Evolutionary conservation across 768 basidiomycete species (phyloP).

Genomic region (Xerocomus brunneocitrinus): DNA sequence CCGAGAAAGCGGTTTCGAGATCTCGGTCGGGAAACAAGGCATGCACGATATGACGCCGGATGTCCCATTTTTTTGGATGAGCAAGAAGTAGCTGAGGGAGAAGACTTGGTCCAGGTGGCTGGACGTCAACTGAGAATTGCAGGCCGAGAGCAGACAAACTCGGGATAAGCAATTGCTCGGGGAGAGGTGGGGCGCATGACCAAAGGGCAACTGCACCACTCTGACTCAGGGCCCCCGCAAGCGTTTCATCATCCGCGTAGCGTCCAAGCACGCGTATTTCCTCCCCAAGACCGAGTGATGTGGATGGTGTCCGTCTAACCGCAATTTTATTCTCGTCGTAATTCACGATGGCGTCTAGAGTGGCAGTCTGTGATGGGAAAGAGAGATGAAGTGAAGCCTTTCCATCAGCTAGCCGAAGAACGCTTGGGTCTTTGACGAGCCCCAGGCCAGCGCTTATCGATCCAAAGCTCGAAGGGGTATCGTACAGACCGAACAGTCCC

Average conservation of each 20-base stretch:
- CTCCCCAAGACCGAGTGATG: constrained; percentile 17
- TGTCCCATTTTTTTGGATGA: constrained; percentile 21
- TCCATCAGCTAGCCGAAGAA: constrained; percentile 26
- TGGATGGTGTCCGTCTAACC: constrained; percentile 10
- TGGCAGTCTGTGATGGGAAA: constrained; percentile 19
- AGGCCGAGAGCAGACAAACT: constrained; percentile 28
- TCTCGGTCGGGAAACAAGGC: constrained; percentile 17
- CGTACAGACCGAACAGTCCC: constrained; percentile 30
- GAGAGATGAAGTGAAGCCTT: constrained; percentile 22
- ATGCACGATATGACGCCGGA: constrained; percentile 13
- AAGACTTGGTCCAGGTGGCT: background rate
- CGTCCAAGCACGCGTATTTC: constrained; percentile 14
- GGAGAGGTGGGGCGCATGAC: constrained; percentile 28
- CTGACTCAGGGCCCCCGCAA: constrained; percentile 24
- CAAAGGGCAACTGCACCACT: constrained; percentile 25
- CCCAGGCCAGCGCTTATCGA: constrained; percentile 29
- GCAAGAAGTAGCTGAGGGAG: constrained; percentile 30
- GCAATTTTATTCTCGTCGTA: background rate
- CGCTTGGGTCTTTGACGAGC: constrained; percentile 26
- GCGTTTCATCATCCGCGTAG: constrained; percentile 14
- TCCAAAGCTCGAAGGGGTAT: constrained; percentile 38
- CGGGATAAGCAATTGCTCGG: constrained; percentile 16
- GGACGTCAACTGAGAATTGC: constrained; percentile 1
- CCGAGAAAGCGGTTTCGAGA: constrained; percentile 41
- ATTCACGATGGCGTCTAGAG: constrained; percentile 7